These are phyloP conservation scores for Sphagnurus paluster DNA, from an alignment of 1,284 basidiomycete species.

Conservation along the genomic window DNA sequence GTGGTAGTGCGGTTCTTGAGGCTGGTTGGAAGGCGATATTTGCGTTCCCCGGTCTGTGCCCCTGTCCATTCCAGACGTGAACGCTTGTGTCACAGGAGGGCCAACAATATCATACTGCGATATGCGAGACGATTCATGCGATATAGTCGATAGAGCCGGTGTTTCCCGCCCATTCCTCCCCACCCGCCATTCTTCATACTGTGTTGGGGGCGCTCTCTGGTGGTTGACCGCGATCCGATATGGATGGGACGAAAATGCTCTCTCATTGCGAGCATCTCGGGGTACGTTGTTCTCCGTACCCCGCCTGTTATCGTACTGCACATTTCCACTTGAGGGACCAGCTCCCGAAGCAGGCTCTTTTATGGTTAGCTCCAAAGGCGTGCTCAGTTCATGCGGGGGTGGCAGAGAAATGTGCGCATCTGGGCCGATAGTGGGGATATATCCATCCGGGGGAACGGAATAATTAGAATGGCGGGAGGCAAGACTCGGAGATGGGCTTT, in stretches of 20 bases:
- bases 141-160: slow-evolving; percentile 14
- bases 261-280: background rate
- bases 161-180: slow-evolving; percentile 6
- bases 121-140: slow-evolving; percentile 18
- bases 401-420: slow-evolving; percentile 35
- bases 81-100: slow-evolving; percentile 14
- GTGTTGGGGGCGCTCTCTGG: background rate
- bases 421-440: slow-evolving; percentile 33
- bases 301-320: no score
- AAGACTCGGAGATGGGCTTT: slow-evolving; percentile 11
- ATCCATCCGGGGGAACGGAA: slow-evolving; percentile 36
- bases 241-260: no score
- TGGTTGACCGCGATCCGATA: background rate
- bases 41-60: background rate
- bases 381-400: slow-evolving; percentile 38
- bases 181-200: background rate
- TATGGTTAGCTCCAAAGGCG: slow-evolving; percentile 20
- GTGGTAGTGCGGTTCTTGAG: background rate
- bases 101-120: slow-evolving; percentile 21
- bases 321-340: no score
- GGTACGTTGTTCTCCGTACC: background rate
- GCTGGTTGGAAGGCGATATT: background rate
- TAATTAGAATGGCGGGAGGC: slow-evolving; percentile 23
- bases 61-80: no score
- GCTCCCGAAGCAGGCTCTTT: background rate